Evolutionary conservation across 352 stramenopile genomes (phyloP).

Genomic region (Globisporangium nunn): DNA sequence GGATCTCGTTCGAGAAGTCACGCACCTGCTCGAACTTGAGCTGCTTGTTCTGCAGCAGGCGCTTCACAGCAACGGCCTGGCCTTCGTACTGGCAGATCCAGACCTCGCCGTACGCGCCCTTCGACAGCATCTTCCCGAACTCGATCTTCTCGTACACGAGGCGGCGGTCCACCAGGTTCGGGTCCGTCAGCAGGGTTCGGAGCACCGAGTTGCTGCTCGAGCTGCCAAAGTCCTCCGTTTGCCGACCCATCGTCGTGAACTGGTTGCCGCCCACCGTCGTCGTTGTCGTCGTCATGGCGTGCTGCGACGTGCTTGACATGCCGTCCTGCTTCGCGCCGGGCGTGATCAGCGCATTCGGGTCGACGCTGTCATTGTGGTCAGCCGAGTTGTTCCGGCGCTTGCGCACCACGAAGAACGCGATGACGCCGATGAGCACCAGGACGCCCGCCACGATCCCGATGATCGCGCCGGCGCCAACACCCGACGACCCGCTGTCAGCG

Average conservation of each 20-base stretch:
- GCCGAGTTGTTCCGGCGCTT: not conserved
- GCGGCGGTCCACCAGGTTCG: constrained; percentile 15
- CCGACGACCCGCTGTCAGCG: constrained; percentile 2
- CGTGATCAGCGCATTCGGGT: constrained; percentile 7
- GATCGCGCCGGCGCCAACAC: constrained; percentile 5
- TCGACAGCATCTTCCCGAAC: constrained; percentile 13
- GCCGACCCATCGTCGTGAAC: constrained; percentile 3
- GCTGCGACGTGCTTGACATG: not conserved
- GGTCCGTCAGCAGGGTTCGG: constrained; percentile 13
- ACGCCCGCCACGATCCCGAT: constrained; percentile 5
- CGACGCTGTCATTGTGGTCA: not conserved
- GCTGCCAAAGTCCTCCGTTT: constrained; percentile 16
- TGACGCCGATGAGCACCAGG: constrained; percentile 7
- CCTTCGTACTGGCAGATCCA: constrained; percentile 39
- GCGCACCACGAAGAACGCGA: constrained; percentile 7
- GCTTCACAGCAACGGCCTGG: constrained; percentile 34
- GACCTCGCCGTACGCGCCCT: constrained; percentile 32
- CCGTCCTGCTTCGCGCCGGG: constrained; percentile 1
- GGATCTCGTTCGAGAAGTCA: constrained; percentile 33
- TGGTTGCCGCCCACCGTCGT: constrained; percentile 1
- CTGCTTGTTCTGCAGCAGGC: constrained; percentile 22
- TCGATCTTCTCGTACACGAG: constrained; percentile 29
- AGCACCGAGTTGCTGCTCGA: constrained; percentile 18
- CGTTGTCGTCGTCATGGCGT: not conserved
- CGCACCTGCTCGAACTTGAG: constrained; percentile 30